Conservation (phyloP, 805 yeast genomes). For the Metschnikowia lunata region DNA sequence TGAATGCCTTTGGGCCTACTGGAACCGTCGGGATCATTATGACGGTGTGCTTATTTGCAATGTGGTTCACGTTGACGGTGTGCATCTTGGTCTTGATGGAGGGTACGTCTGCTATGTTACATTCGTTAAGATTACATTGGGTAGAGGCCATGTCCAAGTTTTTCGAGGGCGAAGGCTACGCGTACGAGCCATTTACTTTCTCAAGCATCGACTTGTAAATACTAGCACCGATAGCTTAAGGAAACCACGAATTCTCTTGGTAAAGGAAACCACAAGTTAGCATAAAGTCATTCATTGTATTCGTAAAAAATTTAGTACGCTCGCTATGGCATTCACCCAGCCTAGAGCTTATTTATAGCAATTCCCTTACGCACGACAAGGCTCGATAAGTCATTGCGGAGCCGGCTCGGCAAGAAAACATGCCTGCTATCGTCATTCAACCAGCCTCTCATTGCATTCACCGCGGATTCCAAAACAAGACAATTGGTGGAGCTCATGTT, state of each 20-base stretch:
- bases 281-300: no score
- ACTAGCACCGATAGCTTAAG: background rate
- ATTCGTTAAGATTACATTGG: slow-evolving; percentile 74
- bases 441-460: slow-evolving; percentile 28
- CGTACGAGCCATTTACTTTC: slow-evolving; percentile 62
- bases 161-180: slow-evolving; percentile 71
- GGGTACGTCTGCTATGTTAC: slow-evolving; percentile 83
- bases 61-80: slow-evolving; percentile 73
- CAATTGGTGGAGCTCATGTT: slow-evolving; percentile 5
- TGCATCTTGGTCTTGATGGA: slow-evolving; percentile 72
- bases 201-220: slow-evolving; percentile 13
- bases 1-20: slow-evolving; percentile 53
- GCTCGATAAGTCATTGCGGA: slow-evolving; percentile 27
- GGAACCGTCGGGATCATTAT: slow-evolving; percentile 53
- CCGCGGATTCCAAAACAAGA: slow-evolving; percentile 23
- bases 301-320: no score
- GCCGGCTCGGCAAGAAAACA: slow-evolving; percentile 18
- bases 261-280: no score
- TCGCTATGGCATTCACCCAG: no score
- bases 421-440: slow-evolving; percentile 22
- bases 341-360: slow-evolving; percentile 26
- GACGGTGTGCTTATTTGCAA: slow-evolving; percentile 59
- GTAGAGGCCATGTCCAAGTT: slow-evolving; percentile 79
- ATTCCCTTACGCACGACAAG: slow-evolving; percentile 31
- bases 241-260: no score